phyloP scores from a whole-genome alignment of 352 stramenopile genomes.

The Phytophthora cactorum region DNA sequence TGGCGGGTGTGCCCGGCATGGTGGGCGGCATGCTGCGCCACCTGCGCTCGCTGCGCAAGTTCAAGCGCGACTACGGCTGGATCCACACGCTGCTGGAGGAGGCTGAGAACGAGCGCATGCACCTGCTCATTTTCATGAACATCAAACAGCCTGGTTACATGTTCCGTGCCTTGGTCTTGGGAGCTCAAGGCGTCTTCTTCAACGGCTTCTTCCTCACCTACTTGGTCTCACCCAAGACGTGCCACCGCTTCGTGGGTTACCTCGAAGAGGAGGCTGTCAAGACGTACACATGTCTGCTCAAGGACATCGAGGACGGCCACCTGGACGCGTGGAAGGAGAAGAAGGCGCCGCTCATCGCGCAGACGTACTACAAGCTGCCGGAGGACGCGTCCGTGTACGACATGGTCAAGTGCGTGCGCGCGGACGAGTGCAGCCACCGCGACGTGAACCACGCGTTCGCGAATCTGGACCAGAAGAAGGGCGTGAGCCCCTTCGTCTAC shows the following conservation, averaged over 20 bases:
- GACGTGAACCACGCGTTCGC: slow-evolving; percentile 87
- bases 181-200: slow-evolving; percentile 87
- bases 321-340: slow-evolving; percentile 76
- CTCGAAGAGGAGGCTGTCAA: slow-evolving; percentile 93
- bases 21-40: slow-evolving; percentile 75
- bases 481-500: slow-evolving; percentile 53
- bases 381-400: slow-evolving; percentile 80
- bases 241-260: slow-evolving; percentile 93
- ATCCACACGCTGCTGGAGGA: slow-evolving; percentile 85
- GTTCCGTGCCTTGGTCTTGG: slow-evolving; percentile 81
- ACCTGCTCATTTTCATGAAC: slow-evolving; percentile 91
- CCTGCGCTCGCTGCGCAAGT: slow-evolving; percentile 78
- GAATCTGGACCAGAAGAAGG: slow-evolving; percentile 58
- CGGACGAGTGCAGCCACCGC: slow-evolving; percentile 89
- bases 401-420: slow-evolving; percentile 88
- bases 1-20: slow-evolving; percentile 78
- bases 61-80: slow-evolving; percentile 80
- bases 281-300: slow-evolving; percentile 92
- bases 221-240: slow-evolving; percentile 85
- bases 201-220: slow-evolving; percentile 88
- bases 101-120: slow-evolving; percentile 94
- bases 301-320: slow-evolving; percentile 89
- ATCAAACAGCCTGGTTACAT: slow-evolving; percentile 84
- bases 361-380: slow-evolving; percentile 89
- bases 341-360: slow-evolving; percentile 74